These are phyloP conservation scores for Boletus vinaceobasis DNA, from an alignment of 768 basidiomycete species.

Conservation along the genomic window DNA sequence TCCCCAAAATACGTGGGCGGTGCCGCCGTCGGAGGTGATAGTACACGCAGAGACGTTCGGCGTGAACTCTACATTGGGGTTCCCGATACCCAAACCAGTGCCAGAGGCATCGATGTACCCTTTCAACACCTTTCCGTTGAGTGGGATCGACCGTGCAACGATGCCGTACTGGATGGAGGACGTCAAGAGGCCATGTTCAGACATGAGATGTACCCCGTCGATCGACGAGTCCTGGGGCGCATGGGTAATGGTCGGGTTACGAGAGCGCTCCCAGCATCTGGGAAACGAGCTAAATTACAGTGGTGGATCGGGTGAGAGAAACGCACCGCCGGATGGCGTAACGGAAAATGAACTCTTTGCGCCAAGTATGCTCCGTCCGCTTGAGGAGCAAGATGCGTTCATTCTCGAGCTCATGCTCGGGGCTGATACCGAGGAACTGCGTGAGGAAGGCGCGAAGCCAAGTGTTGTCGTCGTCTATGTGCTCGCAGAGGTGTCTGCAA, in stretches of 20 bases:
- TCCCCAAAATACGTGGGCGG: conserved; percentile 73
- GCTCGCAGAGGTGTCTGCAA: conserved; percentile 50
- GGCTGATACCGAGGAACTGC: conserved; percentile 63
- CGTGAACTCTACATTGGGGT: conserved; percentile 72
- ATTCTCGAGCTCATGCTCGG: conserved; percentile 54
- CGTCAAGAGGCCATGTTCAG: conserved; percentile 51
- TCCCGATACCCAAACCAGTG: conserved; percentile 57
- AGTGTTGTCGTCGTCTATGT: conserved; percentile 74
- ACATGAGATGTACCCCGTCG: conserved; percentile 57
- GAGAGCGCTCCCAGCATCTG: conserved; percentile 72
- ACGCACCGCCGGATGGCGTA: conserved; percentile 53
- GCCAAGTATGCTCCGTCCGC: conserved; percentile 61
- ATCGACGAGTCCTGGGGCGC: conserved; percentile 59
- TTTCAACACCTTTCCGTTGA: conserved; percentile 64
- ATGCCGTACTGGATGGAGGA: conserved; percentile 66
- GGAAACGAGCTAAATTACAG: conserved; percentile 2
- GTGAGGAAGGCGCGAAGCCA: conserved; percentile 74
- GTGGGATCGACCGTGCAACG: conserved; percentile 68
- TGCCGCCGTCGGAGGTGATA: conserved; percentile 59
- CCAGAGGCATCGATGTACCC: conserved; percentile 69
- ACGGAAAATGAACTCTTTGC: conserved; percentile 60
- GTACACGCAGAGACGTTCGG: conserved; percentile 62
- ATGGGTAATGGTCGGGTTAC: conserved; percentile 58
- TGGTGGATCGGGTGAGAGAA: background rate
- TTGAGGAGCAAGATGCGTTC: conserved; percentile 50